phyloP scores from a whole-genome alignment of 768 basidiomycete species.

The Kwoniella botswanensis region DNA sequence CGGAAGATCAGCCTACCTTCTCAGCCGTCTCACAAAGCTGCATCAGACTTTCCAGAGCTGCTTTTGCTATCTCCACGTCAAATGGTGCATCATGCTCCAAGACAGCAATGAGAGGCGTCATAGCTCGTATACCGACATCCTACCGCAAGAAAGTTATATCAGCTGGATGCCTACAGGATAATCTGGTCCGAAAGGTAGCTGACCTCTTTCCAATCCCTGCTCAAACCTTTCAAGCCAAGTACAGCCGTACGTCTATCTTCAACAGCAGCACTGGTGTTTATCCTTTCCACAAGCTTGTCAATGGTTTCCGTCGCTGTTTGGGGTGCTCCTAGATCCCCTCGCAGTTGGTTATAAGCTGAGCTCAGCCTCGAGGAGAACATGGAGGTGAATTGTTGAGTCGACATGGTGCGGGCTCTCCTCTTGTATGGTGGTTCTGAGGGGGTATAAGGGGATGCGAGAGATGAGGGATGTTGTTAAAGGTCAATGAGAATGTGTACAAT shows the following conservation, averaged over 20 bases:
- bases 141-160: slow-evolving; percentile 26
- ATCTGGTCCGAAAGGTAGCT: slow-evolving; percentile 16
- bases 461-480: background rate
- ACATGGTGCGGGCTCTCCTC: slow-evolving; percentile 1
- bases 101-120: slow-evolving; percentile 77
- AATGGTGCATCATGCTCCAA: slow-evolving; percentile 85
- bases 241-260: slow-evolving; percentile 92
- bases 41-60: slow-evolving; percentile 85
- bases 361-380: slow-evolving; percentile 53
- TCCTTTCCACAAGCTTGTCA: slow-evolving; percentile 80
- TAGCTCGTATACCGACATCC: slow-evolving; percentile 80
- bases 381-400: slow-evolving; percentile 31
- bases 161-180: background rate
- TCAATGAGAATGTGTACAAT: no score
- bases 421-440: background rate
- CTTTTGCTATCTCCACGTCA: slow-evolving; percentile 90
- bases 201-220: slow-evolving; percentile 80
- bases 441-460: background rate
- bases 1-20: no score
- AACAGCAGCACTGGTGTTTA: slow-evolving; percentile 85
- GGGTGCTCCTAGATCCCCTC: slow-evolving; percentile 62
- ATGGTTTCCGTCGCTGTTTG: slow-evolving; percentile 87
- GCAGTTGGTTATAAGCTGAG: slow-evolving; percentile 56
- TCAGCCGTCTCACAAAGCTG: slow-evolving; percentile 77
- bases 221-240: slow-evolving; percentile 88